Evolutionary conservation across 2,329 filamentous ascomycete genomes (phyloP).

Genomic region (Curvularia hawaiiensis): DNA sequence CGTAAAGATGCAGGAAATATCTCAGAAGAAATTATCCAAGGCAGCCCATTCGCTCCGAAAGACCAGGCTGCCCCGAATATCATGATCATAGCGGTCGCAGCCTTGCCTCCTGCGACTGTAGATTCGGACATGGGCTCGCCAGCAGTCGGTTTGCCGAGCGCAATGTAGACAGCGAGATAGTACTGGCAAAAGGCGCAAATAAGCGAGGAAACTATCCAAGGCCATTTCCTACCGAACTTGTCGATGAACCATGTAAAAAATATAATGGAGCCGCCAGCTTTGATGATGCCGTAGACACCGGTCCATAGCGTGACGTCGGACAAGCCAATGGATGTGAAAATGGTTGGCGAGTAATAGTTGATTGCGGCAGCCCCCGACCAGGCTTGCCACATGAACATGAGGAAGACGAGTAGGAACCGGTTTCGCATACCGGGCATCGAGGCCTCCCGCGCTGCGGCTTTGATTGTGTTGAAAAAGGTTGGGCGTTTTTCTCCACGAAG

Average conservation of each 20-base stretch:
- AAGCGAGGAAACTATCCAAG: conserved; percentile 47
- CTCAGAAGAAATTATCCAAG: conserved; percentile 53
- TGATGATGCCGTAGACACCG: conserved; percentile 47
- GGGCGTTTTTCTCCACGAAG: conserved; percentile 32
- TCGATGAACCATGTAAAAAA: conserved; percentile 48
- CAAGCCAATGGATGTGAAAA: conserved; percentile 45
- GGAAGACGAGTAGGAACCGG: conserved; percentile 47
- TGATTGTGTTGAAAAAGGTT: conserved; percentile 37
- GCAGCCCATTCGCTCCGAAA: conserved; percentile 49
- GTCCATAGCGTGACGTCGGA: conserved; percentile 45
- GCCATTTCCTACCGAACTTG: conserved; percentile 43
- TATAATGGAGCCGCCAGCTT: conserved; percentile 44
- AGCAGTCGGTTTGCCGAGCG: conserved; percentile 39
- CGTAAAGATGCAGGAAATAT: conserved; percentile 50
- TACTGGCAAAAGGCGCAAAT: conserved; percentile 46
- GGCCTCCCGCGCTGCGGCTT: conserved; percentile 38
- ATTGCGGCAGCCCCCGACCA: conserved; percentile 44
- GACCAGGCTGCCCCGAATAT: conserved; percentile 48
- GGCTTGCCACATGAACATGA: conserved; percentile 49
- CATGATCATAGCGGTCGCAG: conserved; percentile 49
- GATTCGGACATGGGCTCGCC: conserved; percentile 37
- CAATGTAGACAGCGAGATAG: conserved; percentile 47
- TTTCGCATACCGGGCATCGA: conserved; percentile 48
- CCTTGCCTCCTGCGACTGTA: conserved; percentile 46
- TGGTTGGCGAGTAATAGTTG: conserved; percentile 47